Conservation (phyloP, 139 green algal genomes). For the Tetraselmis striata region DNA sequence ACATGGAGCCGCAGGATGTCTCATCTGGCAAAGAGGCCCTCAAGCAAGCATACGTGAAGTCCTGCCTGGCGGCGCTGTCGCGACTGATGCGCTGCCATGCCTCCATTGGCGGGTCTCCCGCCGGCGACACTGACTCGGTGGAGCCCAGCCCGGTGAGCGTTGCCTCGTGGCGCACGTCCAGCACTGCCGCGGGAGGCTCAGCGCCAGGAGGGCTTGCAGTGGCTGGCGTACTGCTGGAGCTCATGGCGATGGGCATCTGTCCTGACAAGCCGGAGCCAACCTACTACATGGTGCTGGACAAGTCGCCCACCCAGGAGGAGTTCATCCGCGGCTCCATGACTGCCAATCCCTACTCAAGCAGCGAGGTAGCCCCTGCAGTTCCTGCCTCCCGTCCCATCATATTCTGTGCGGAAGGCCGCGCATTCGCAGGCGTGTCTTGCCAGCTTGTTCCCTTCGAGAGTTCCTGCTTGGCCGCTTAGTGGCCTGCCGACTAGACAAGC, state of each 20-base stretch:
- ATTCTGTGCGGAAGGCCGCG: too few species aligned
- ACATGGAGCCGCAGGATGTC: neutral
- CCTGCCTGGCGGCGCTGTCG: neutral
- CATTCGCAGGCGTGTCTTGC: too few species aligned
- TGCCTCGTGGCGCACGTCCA: neutral
- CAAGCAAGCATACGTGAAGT: neutral
- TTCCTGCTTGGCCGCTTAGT: too few species aligned
- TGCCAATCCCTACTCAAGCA: conserved; percentile 40
- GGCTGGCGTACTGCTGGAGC: neutral
- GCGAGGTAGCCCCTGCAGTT: conserved; percentile 21
- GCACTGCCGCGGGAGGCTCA: neutral
- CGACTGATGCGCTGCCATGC: neutral
- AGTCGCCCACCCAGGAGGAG: conserved; percentile 59
- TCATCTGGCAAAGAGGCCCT: neutral
- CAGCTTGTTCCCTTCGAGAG: too few species aligned
- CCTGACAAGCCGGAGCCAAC: conserved; percentile 13
- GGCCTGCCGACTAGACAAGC: too few species aligned
- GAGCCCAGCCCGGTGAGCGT: neutral
- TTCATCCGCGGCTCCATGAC: conserved; percentile 51
- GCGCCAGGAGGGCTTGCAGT: neutral
- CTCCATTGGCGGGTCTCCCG: neutral
- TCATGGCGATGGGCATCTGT: neutral
- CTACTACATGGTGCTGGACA: conserved; percentile 46
- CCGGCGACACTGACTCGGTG: neutral
- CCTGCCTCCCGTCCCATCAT: too few species aligned